Base-by-base conservation (phyloP, 345 rosid species). In the Aethionema arabicum region DNA sequence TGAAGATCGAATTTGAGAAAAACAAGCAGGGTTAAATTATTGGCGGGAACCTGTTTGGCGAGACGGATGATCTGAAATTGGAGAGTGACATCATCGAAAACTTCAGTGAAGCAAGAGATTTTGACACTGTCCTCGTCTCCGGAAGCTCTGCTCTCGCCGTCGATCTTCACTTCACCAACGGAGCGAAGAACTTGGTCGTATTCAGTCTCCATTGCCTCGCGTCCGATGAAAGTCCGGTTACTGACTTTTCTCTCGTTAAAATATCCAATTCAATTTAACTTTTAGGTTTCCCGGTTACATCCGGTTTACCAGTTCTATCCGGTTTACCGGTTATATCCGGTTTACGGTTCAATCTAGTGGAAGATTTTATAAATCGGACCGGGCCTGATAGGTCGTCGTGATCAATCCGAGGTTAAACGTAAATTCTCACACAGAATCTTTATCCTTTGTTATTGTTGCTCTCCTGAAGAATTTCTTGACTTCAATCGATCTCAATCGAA, bases 51-150 rank as follows among this genome's bases (percentile, higher is more conserved):
- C 87, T 91, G 91, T 60, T 77, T 83, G 32, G 82, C 72, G 51
- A 89, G 80, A 68, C 75, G 80, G 65, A 89, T 86, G 72, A 86
- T 74, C 76, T 89, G 98, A 70, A 83, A 83, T 41, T 88, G 79
- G 66, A 91, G 78, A 39, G 90, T 81, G 33, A 76, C 73, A 6
- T 85, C 91, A 35, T 86, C 87, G 39, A 75, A 77, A 45, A 80
- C 70, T 56, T 92, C 95, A 4, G 79, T 71, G 70, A 89, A 89
- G 74, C 84, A 83, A 0, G 78, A 78, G 46, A 91, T 61, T 75
- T 79, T 76, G 52, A 77, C 46, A 37, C 76, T 75, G 29, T 61
- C 68, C 36, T 33, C 68, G 0, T 56, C 66, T 35, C 8, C 27
- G 39, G 52, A 16, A 21, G 38, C 56, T 53, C 2, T 46, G 8